A percentile compares a stretch with the other conserved stretches of the same genome.
Conservation (phyloP, 192 early-diverging fungal genomes). For the Backusella liffmaniae region DNA sequence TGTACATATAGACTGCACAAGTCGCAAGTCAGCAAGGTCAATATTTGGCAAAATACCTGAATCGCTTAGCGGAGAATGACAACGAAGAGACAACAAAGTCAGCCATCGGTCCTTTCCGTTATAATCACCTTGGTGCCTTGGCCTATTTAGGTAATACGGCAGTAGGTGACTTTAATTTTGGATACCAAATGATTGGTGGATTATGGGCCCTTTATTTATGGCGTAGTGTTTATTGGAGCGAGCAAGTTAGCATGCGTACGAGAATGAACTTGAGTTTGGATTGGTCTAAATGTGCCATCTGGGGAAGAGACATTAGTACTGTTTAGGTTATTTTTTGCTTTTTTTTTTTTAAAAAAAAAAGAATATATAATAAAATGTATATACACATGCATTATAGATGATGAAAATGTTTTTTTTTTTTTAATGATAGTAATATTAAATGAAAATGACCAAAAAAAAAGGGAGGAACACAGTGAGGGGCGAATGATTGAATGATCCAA, state of each 20-base stretch:
- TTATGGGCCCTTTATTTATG: constrained; percentile 55
- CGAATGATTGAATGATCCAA: not conserved
- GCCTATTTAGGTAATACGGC: constrained; percentile 68
- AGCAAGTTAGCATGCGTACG: constrained; percentile 43
- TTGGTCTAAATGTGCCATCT: constrained; percentile 30
- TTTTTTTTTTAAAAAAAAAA: no score
- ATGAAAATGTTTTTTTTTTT: not conserved
- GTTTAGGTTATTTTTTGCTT: constrained; percentile 9
- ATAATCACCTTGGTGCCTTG: constrained; percentile 63
- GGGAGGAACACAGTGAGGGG: not conserved
- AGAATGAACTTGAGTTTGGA: constrained; percentile 35
- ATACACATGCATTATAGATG: no score
- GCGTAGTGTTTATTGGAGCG: constrained; percentile 56
- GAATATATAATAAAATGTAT: no score
- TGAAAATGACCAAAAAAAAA: not conserved
- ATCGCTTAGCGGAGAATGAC: constrained; percentile 27
- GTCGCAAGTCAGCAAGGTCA: constrained; percentile 57
- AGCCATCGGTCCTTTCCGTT: constrained; percentile 56
- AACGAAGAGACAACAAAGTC: constrained; percentile 14
- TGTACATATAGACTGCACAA: constrained; percentile 49
- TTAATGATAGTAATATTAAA: not conserved
- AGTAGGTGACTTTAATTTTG: constrained; percentile 49
- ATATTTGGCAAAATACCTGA: constrained; percentile 46
- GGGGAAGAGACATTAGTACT: constrained; percentile 30
- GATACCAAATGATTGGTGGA: constrained; percentile 49